These are phyloP conservation scores for Stevia rebaudiana DNA, from an alignment of 140 eudicot genomes.

Conservation along the genomic window DNA sequence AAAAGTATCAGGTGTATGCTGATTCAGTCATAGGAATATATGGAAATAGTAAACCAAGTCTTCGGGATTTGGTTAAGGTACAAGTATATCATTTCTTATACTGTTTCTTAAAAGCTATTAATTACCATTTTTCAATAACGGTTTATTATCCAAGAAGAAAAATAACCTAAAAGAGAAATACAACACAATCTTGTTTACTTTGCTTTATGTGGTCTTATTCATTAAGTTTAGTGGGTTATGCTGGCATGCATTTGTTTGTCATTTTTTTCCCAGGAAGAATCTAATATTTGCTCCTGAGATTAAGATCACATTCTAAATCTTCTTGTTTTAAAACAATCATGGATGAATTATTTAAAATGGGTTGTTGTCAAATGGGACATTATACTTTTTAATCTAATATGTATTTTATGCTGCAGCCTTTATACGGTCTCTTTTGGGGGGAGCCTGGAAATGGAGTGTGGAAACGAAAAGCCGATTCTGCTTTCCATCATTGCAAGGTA, in stretches of 20 bases:
- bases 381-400: not conserved
- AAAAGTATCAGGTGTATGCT: conserved; percentile 74
- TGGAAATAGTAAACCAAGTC: conserved; percentile 68
- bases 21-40: conserved; percentile 70
- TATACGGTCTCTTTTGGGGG: conserved; percentile 75
- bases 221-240: not conserved
- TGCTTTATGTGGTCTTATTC: not conserved
- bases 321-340: not conserved
- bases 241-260: not conserved
- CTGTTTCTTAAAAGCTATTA: not conserved
- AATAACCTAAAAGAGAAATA: too few species aligned
- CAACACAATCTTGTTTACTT: not conserved
- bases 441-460: conserved; percentile 66
- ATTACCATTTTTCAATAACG: not conserved
- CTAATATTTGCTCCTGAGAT: not conserved
- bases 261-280: not conserved
- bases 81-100: not conserved
- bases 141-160: conserved; percentile 1
- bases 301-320: not conserved
- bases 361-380: not conserved
- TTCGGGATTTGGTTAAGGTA: conserved; percentile 87
- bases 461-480: conserved; percentile 92
- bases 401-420: conserved; percentile 56
- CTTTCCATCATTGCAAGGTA: conserved; percentile 69
- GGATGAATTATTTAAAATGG: not conserved